A percentile compares a stretch with the other conserved stretches of the same genome.
These are phyloP conservation scores for Bullera alba DNA, from an alignment of 768 basidiomycete genomes.

Conservation along the genomic window DNA sequence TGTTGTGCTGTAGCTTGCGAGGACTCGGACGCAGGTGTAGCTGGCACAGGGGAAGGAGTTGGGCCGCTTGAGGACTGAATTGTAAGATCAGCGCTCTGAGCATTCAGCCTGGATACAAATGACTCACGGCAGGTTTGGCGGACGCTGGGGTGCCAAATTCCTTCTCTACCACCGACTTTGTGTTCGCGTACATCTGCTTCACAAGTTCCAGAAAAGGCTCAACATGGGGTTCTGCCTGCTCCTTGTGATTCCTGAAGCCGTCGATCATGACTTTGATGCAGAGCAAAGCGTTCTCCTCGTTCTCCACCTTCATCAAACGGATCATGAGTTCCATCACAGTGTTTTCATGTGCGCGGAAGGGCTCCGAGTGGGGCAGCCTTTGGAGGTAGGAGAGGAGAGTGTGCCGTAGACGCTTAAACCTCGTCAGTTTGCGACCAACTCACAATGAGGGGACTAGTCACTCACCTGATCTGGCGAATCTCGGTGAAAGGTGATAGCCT, in stretches of 20 bases:
- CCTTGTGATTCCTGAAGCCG: slow-evolving; percentile 68
- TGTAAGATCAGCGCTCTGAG: too few relatives aligned
- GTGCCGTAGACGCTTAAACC: slow-evolving; percentile 66
- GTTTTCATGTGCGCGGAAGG: slow-evolving; percentile 61
- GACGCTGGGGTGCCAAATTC: slow-evolving; percentile 59
- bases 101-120: too few relatives aligned
- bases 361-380: slow-evolving; percentile 73
- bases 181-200: slow-evolving; percentile 68
- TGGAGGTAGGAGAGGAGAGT: slow-evolving; percentile 82
- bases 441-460: not conserved
- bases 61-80: too few relatives aligned
- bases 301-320: slow-evolving; percentile 75
- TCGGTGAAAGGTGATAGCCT: slow-evolving; percentile 47
- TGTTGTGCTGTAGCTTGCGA: slow-evolving; percentile 1
- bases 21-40: slow-evolving; percentile 13
- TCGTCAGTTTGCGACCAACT: not conserved
- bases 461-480: slow-evolving; percentile 46
- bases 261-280: slow-evolving; percentile 90
- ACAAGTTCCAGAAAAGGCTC: slow-evolving; percentile 74
- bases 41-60: slow-evolving; percentile 9
- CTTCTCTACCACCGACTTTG: slow-evolving; percentile 64
- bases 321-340: slow-evolving; percentile 73
- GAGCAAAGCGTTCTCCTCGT: slow-evolving; percentile 87
- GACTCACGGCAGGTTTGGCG: slow-evolving; percentile 6
- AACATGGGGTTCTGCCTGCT: slow-evolving; percentile 61